These are phyloP conservation scores for Aspergillus quadrilineatus DNA, from an alignment of 2,329 filamentous ascomycete genomes.

Conservation along the genomic window DNA sequence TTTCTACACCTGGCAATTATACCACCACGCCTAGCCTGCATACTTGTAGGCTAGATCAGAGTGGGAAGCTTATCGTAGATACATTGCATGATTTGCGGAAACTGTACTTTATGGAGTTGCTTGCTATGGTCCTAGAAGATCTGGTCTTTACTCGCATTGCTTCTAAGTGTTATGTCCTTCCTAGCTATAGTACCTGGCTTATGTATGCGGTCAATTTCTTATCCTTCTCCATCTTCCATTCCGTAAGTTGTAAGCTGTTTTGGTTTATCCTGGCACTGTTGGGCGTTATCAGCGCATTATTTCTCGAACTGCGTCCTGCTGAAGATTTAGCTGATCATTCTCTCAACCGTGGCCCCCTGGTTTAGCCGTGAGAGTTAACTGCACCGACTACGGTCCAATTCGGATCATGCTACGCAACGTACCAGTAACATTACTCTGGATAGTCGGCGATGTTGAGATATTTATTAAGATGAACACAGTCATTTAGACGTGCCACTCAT, in stretches of 20 bases:
- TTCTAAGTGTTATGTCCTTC: slow-evolving; percentile 10
- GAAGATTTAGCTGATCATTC: no score
- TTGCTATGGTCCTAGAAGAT: slow-evolving; percentile 18
- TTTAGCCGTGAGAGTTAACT: no score
- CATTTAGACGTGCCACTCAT: neutral
- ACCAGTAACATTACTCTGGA: neutral
- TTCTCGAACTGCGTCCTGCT: no score
- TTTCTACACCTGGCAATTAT: slow-evolving; percentile 9
- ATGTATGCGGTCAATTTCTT: slow-evolving; percentile 4
- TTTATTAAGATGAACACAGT: neutral
- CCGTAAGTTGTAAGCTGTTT: no score
- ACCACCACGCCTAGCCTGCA: neutral
- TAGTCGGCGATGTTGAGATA: neutral
- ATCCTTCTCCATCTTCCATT: neutral
- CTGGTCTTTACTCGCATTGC: slow-evolving; percentile 18
- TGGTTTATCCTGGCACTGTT: neutral
- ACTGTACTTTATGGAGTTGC: slow-evolving; percentile 28
- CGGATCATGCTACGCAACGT: neutral
- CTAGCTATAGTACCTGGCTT: slow-evolving; percentile 3
- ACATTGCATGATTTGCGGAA: slow-evolving; percentile 25
- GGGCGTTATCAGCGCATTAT: no score
- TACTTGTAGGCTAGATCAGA: neutral
- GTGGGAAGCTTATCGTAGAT: slow-evolving; percentile 20
- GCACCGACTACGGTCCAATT: no score
- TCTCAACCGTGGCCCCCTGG: no score